Evolutionary conservation across 139 green algal genomes (phyloP), one percentile per base, ranked within the genome.

Genomic region (Chlorella sp.): DNA sequence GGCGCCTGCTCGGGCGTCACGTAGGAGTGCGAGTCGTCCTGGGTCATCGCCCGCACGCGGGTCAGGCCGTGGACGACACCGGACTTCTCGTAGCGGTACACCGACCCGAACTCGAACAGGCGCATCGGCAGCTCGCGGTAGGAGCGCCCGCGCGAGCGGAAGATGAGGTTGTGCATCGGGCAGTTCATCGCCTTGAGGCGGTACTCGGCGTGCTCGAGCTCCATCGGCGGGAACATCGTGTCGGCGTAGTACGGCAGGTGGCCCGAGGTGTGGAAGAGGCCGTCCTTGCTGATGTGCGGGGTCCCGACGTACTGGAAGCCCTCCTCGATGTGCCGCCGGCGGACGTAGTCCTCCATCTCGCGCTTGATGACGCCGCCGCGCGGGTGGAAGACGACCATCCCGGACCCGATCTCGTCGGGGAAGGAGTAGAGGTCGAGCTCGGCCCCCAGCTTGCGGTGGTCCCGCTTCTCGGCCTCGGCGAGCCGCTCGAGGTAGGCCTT

Each of bases 351-450:
- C 80, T 98, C 94, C 6, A 98, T 89, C 29, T 91, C 49, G 81
- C 96, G 79, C 1, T 94, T 87, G 65, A 98, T 85, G 35, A 86
- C 77, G 35, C 80, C 77, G 33, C 93, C 93, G 36, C 89, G 88
- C 17, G 94, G 94, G 76, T 98, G 94, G 94, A 94, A 98, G 80
- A 97, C 96, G 61, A 98, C 94, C 62, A 98, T 82, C 29, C 94
- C 94, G 77, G 77, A 65, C 81, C 80, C 78, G 69, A 0, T 3
- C 31, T 49, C 63, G 42, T 73, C 74, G 70, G 93, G 87, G 36
- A 98, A 89, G 75, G 76, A 91, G 83, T 97, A 98, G 35, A 98
- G 86, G 64, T 94, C 86, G 6, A 98, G 88, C 67, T 97, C 88
- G 34, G 85, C 72, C 22, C 94, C 94, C 49, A 98, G 76, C 81